Evolutionary conservation across 2,329 filamentous ascomycete species (phyloP), one percentile per base, ranked within the genome.

Genomic region (Penicillium sclerotiorum): DNA sequence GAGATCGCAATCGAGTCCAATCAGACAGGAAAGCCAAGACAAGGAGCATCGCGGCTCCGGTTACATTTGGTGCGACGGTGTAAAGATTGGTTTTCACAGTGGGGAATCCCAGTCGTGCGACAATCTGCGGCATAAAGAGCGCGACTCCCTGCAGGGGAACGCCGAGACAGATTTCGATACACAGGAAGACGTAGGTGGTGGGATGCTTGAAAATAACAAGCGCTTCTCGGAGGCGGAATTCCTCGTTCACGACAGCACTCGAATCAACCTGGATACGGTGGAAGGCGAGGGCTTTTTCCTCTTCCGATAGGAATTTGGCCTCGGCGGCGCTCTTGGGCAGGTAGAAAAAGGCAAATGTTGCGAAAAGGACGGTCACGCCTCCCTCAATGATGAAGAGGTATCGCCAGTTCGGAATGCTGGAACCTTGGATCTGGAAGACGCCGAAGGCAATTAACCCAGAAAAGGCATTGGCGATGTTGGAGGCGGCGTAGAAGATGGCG

Each of bases 1-100:
- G 87, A 47, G 87, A 89, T 3, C 88, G 81, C 17, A 86, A 73
- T n/a, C 84, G 78, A 4, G 79, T 76, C 45, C 76, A 78, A 63
- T 93, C 89, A 2, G 85, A 89, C 4, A 79, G 70, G 59, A 90
- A 92, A 0, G 87, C 88, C 0, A 92, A 75, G 12, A 91, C 71
- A 0, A 93, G 75, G 3, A 92, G 75, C 78, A 90, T 85, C 1
- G 81, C 80, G 0, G 88, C 87, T 1, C 89, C 89, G 0, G 82
- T 83, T 38, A 90, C 79, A 60, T 92, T 93, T 1, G 89, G 89
- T 0, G 89, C 89, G 0, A 93, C 88, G 0, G 89, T 92, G 71
- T 89, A 91, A 0, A 93, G 77, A 61, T 94, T 93, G 0, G 88
- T 91, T 60, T 83, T 83, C 52, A 84, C 77, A n/a, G 75, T 78